Conservation (phyloP, 2,329 filamentous ascomycete species). For the Colletotrichum eremochloae region DNA sequence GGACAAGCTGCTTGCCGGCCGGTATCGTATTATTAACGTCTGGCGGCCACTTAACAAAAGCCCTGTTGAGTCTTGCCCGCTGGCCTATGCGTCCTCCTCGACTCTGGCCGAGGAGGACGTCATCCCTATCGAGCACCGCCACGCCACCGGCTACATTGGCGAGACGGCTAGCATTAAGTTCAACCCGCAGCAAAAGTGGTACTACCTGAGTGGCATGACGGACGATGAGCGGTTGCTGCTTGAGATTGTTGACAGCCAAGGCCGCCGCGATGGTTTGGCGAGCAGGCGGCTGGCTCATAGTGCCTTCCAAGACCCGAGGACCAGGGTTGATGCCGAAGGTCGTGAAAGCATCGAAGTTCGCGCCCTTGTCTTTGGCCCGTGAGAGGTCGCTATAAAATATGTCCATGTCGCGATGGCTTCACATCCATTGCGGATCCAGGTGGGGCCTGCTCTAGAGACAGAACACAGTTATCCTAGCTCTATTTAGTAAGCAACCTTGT, state of each 20-base stretch:
- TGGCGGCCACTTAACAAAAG: slow-evolving; percentile 77
- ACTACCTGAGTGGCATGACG: slow-evolving; percentile 84
- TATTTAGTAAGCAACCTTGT: no score
- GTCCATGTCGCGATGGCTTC: slow-evolving; percentile 2
- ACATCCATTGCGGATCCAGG: no score
- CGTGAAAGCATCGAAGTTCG: slow-evolving; percentile 93
- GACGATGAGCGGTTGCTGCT: slow-evolving; percentile 79
- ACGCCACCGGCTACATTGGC: slow-evolving; percentile 75
- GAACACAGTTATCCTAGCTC: no score
- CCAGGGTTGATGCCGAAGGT: slow-evolving; percentile 75
- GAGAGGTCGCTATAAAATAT: not conserved
- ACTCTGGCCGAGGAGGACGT: slow-evolving; percentile 74
- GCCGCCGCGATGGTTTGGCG: slow-evolving; percentile 61
- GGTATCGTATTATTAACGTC: slow-evolving; percentile 89
- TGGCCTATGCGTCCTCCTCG: slow-evolving; percentile 77
- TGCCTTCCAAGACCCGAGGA: slow-evolving; percentile 83
- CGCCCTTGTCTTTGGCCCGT: slow-evolving; percentile 82
- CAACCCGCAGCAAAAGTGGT: slow-evolving; percentile 76
- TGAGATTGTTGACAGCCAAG: slow-evolving; percentile 82
- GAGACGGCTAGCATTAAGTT: slow-evolving; percentile 79
- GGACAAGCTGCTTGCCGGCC: slow-evolving; percentile 72
- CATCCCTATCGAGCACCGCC: slow-evolving; percentile 80
- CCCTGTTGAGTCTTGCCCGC: slow-evolving; percentile 75
- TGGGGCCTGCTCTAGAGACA: no score
- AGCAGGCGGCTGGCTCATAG: slow-evolving; percentile 77